phyloP scores from a whole-genome alignment of 2,329 filamentous ascomycete species.

The Diplodia intermedia region DNA sequence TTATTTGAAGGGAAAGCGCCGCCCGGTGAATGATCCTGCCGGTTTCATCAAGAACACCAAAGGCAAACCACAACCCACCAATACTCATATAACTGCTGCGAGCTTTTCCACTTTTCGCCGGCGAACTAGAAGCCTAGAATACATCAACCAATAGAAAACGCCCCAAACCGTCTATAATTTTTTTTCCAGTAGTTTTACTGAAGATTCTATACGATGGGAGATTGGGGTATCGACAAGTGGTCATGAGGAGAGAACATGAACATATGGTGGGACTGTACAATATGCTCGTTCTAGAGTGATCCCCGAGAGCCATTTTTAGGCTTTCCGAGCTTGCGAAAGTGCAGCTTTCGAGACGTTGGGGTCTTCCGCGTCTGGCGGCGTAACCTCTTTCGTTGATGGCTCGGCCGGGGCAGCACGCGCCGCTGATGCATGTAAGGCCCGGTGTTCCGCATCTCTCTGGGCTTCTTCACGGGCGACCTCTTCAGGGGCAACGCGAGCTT shows the following conservation, averaged over 20 bases:
- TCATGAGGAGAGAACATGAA: slow-evolving; percentile 5
- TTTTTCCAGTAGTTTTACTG: background rate
- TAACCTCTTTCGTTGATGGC: background rate
- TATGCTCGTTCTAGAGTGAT: background rate
- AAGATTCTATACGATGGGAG: background rate
- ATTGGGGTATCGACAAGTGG: slow-evolving; percentile 28
- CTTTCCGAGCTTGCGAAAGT: background rate
- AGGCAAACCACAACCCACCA: background rate
- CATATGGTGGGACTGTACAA: background rate
- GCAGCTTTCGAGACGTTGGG: background rate
- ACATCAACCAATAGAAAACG: background rate
- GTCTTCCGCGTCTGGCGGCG: background rate
- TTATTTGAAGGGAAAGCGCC: background rate
- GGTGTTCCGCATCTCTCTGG: background rate
- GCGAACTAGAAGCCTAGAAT: background rate
- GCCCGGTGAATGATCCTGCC: background rate
- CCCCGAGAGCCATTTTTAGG: background rate
- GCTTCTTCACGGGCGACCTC: background rate
- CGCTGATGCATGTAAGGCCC: background rate
- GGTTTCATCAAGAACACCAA: background rate
- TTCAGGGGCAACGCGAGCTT: slow-evolving; percentile 38
- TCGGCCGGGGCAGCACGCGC: background rate
- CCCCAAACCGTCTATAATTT: background rate
- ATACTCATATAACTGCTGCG: background rate
- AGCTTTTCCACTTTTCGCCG: background rate